Conservation (phyloP, 2,329 filamentous ascomycete species). For the Alternaria arbusti region DNA sequence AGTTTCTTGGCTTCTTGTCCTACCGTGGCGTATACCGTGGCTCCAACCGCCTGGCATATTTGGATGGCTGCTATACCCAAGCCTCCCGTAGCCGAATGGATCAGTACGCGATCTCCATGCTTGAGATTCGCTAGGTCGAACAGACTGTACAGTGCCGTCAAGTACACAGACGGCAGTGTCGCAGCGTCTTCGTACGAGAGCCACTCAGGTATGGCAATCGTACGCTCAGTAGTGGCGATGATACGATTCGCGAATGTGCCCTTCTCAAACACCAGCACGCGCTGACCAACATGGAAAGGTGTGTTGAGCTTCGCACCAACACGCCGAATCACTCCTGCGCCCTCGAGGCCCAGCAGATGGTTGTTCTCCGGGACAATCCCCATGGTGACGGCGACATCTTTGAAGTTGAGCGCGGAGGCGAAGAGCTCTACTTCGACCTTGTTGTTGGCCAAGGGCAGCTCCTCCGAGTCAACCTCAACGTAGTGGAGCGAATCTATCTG, state of each 20-base stretch:
- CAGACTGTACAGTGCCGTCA: constrained; percentile 12
- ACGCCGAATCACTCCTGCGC: no score
- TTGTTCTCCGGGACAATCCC: constrained; percentile 34
- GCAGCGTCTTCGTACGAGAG: background rate
- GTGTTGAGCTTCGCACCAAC: no score
- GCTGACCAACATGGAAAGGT: no score
- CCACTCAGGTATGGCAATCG: no score
- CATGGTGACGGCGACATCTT: constrained; percentile 17
- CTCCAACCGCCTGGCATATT: constrained; percentile 15
- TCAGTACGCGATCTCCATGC: constrained; percentile 28
- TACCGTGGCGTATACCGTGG: background rate
- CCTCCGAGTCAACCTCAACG: constrained; percentile 1
- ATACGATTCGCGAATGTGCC: no score
- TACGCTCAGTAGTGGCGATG: no score
- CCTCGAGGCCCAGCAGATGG: constrained; percentile 14
- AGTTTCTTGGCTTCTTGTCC: background rate
- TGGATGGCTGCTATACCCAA: constrained; percentile 27
- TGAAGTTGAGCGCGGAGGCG: constrained; percentile 8
- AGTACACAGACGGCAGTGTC: constrained; percentile 8
- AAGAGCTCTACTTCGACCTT: constrained; percentile 25
- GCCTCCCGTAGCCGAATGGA: constrained; percentile 33
- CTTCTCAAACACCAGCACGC: no score
- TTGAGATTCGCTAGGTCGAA: constrained; percentile 1
- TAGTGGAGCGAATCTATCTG: constrained; percentile 16
- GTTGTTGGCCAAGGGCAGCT: constrained; percentile 11